These are phyloP conservation scores for Pestalotiopsis sp. DNA, from an alignment of 2,329 filamentous ascomycete species.

Conservation along the genomic window DNA sequence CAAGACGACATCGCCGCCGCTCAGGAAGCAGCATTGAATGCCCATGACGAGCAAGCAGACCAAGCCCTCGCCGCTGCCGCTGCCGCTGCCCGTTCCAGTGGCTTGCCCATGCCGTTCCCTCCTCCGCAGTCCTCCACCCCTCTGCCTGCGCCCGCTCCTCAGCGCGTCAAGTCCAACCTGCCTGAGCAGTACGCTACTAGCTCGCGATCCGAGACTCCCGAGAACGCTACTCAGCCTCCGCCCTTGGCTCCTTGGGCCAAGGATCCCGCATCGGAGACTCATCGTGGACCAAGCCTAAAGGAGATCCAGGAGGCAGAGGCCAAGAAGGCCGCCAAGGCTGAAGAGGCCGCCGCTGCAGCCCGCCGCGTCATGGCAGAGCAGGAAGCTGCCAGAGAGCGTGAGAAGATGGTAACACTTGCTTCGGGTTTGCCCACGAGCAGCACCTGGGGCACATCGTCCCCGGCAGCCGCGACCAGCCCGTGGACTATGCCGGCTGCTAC, in stretches of 20 bases:
- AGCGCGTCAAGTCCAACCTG: constrained; percentile 80
- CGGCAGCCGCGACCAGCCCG: constrained; percentile 59
- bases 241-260: constrained; percentile 95
- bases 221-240: constrained; percentile 56
- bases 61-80: constrained; percentile 49
- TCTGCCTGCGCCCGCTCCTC: constrained; percentile 84
- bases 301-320: constrained; percentile 97
- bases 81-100: constrained; percentile 59
- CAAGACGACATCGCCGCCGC: constrained; percentile 17
- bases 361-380: constrained; percentile 80
- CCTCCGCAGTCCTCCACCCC: constrained; percentile 77
- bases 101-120: constrained; percentile 76
- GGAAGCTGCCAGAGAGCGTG: constrained; percentile 68
- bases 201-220: constrained; percentile 79
- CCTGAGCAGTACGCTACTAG: constrained; percentile 67
- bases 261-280: constrained; percentile 68
- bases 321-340: constrained; percentile 85
- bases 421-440: constrained; percentile 84
- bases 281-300: constrained; percentile 88
- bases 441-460: constrained; percentile 84
- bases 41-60: constrained; percentile 63
- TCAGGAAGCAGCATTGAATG: constrained; percentile 22
- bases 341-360: constrained; percentile 76
- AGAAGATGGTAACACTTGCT: constrained; percentile 60
- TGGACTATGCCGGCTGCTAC: constrained; percentile 66